Evolutionary conservation across 768 basidiomycete species (phyloP), one percentile per base, ranked within the genome.

Genomic region (Lactarius tabidus): DNA sequence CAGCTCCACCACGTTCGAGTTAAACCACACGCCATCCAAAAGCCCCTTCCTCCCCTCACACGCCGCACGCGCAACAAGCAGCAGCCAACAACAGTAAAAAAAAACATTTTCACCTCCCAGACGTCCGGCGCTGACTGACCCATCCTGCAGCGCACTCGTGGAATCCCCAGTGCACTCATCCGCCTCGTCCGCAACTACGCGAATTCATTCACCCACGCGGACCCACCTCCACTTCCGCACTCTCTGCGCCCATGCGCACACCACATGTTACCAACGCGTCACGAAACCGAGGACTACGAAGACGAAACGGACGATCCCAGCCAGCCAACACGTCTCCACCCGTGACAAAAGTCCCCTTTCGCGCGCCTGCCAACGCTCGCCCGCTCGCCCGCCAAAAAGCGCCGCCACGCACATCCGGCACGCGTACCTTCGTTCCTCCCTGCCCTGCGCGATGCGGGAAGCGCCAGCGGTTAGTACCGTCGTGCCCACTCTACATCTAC

Each of bases 101-200:
- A n/a, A n/a, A n/a, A 51, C 17, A 62, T 61, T 6, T 66, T 57
- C 33, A 53, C 60, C 8, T 20, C 65, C 17, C 48, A 36, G 17
- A 56, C 60, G 2, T 33, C 60, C 20, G 6, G 3, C 33, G 3
- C 15, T 18, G 15, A n/a, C 72, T 5, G 80, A 80, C 17, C 80
- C 82, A 35, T 87, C 88, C 17, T 93, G 90, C 90, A 81, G 82
- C n/a, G 79, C 81, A 7, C 87, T 89, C 4, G 72, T 93, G 65
- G 89, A 92, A 72, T 87, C 86, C 0, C 90, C 93, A n/a, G n/a
- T n/a, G n/a, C n/a, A 8, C 80, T 92, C 48, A 81, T 85, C 29
- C 82, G 85, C 26, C 79, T 91, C 61, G 85, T 85, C 69, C 79
- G 84, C 45, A 89, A 53, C 76, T 91, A 1, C 82, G 82, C 62